Evolutionary conservation across 2,329 filamentous ascomycete species (phyloP).

Genomic region (Venturia aucupariae): DNA sequence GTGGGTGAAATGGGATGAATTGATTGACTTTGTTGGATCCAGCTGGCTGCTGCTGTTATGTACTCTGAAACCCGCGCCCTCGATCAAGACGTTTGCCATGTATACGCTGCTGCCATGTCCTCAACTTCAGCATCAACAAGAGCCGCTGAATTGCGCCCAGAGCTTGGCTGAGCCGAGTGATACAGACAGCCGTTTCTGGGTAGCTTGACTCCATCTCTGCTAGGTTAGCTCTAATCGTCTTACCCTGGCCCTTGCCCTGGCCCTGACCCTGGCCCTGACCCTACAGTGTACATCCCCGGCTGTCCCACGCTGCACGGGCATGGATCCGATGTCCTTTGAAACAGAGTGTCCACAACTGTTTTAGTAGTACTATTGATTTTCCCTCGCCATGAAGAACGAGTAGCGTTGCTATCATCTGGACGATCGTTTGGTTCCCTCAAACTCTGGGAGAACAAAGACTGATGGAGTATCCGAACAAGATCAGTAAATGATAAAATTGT

Average conservation of each 20-base stretch:
- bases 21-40: neutral
- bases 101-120: conserved; percentile 5
- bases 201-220: conserved; percentile 8
- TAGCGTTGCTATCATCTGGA: no score
- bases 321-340: conserved; percentile 2
- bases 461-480: neutral
- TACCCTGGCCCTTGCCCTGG: neutral
- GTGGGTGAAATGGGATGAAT: neutral
- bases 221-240: no score
- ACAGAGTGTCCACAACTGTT: neutral
- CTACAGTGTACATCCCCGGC: neutral
- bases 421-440: no score
- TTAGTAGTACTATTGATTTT: no score
- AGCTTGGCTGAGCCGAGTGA: conserved; percentile 13
- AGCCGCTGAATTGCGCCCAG: conserved; percentile 10
- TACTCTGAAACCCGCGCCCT: neutral
- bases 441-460: neutral
- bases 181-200: conserved; percentile 12
- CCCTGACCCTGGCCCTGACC: neutral
- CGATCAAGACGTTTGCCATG: neutral
- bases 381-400: neutral
- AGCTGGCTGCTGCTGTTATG: no score
- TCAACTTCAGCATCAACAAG: conserved; percentile 2
- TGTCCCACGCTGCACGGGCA: conserved; percentile 3
- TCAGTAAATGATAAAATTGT: no score